Base-by-base conservation (phyloP, 768 basidiomycete species). In the Postia placenta region DNA sequence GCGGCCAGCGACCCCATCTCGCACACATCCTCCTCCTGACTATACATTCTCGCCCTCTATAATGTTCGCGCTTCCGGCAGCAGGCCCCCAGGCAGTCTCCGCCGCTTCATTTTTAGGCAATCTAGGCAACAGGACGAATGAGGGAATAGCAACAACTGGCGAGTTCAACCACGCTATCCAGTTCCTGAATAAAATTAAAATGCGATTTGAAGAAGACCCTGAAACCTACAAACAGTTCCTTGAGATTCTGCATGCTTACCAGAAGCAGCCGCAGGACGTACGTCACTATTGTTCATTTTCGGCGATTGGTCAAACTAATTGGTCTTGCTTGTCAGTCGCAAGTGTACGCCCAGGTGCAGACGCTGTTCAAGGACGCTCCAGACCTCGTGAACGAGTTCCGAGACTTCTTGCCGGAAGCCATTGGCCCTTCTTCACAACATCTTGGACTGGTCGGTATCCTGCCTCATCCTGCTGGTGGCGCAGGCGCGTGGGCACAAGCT, bases 141-240 rank as follows among this genome's bases (percentile, higher is more conserved):
- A 54, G 45, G 55, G 50, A 39, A 27, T 50, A 11, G 43, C 46
- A 5, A n/a, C n/a, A n/a, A 40, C 74, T 11, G 78, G 74, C 51
- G 85, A 97, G 61, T 96, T 92, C 71, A 85, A 87, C 65, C 86
- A 95, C 60, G 96, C 96, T 12, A 98, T 98, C 54, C 83, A 92
- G 59, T 99, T 94, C 65, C 83, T 99, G 59, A 97, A 96, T 78
- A 95, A 94, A 74, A 98, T 99, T 74, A 98, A 98, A 70, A 83
- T 83, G 15, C 83, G 93, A 19, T 98, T 86, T 66, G 69, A 80
- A 11, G 82, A 87, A 55, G 92, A 96, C 51, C 82, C 87, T n/a
- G 91, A 92, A 59, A 93, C 87, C 26, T 92, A 92, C 69, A 91
- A 91, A 66, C 83, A 87, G 60, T 92, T 92, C 61, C 69, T 92